phyloP scores from a whole-genome alignment of 306 rosid species.

The Corylus americana region DNA sequence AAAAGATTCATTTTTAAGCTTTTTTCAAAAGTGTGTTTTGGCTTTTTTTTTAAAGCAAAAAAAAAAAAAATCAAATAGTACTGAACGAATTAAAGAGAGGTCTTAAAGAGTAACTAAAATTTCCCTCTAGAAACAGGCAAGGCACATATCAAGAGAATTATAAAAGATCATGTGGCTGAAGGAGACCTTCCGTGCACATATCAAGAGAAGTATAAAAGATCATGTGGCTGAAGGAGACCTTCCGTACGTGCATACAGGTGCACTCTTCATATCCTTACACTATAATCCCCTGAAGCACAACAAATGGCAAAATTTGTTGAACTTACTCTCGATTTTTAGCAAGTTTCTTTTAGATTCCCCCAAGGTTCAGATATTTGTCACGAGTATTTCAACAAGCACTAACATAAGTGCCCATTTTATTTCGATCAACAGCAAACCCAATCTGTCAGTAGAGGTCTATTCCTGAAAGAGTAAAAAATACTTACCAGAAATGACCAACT shows the following conservation, averaged over 20 bases:
- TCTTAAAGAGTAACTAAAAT: not conserved
- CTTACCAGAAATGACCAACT: constrained; percentile 67
- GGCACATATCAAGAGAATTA: not conserved
- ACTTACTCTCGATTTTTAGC: not conserved
- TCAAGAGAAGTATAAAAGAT: not conserved
- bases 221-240: not conserved
- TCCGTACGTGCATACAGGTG: not conserved
- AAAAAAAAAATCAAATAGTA: no score
- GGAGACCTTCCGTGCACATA: not conserved
- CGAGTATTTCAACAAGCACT: not conserved
- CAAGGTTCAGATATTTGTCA: not conserved
- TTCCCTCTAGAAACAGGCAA: not conserved
- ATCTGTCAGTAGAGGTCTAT: not conserved
- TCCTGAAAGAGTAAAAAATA: not conserved
- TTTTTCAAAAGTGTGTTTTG: no score
- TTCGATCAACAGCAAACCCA: not conserved
- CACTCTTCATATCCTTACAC: not conserved
- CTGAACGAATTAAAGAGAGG: not conserved
- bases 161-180: not conserved
- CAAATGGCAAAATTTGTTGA: not conserved
- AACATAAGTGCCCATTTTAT: not conserved
- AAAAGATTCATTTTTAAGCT: no score
- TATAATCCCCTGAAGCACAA: not conserved
- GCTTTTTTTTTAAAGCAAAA: no score
- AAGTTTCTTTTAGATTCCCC: not conserved